Base-by-base conservation (phyloP, 106 monocot species). In the Allium fistulosum region DNA sequence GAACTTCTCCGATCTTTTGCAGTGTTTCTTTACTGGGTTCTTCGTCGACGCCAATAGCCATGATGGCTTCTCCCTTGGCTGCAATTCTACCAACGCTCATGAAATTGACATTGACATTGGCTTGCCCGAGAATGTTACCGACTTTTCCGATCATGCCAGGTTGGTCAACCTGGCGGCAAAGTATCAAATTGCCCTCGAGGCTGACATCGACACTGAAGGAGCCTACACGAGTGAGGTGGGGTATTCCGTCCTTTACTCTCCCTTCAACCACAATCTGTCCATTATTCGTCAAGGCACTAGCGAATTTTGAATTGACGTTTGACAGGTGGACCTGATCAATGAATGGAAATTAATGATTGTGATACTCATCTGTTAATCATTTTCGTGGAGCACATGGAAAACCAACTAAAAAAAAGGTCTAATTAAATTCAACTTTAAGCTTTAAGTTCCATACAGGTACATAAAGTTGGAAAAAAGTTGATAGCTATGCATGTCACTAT, bases 181-280 rank as follows among this genome's bases (percentile, higher is more conserved):
- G 76, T 26, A 87, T 75, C 10, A 87, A n/a, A 69, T 83, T 87
- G 10, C 87, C 76, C 59, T 87, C 94, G 4, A 94, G 87, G 62
- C 94, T 87, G 27, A 94, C 94, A 58, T 94, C 84, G 22, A 94
- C 90, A 16, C 72, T 72, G 69, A 80, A 86, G 3, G 86, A 81
- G 0, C 94, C 94, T 0, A 94, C 84, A 0, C 74, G 75, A 10
- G 84, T 90, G 26, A 94, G 82, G 61, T 84, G 86, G 0, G 86
- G 86, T 4, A 76, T 63, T 9, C 90, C 87, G 48, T 94, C 90
- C 74, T 80, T 94, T 61, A 94, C 90, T 63, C 81, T 78, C 17
- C 94, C 94, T 61, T 84, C 89, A 4, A 90, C 90, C 26, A 64
- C 65, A 15, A 94, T 80, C 4, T 94, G 84, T 6, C 87, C 94